Percentiles rank a stretch among this genome's conserved stretches.
phyloP scores from a whole-genome alignment of 805 yeast genomes.

The Barnettozyma salicaria region DNA sequence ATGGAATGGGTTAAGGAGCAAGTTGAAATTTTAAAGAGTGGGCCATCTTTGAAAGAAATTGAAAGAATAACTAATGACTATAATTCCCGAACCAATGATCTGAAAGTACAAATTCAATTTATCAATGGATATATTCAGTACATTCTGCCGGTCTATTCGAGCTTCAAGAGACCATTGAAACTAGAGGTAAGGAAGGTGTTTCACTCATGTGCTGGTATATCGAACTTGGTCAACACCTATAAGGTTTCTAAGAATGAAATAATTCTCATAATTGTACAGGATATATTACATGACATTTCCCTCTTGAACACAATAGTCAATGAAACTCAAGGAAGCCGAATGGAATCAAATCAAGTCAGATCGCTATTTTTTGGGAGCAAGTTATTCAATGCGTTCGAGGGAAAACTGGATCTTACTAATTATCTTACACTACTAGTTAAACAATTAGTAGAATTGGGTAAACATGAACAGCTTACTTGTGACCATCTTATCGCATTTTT shows the following conservation, averaged over 20 bases:
- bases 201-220: constrained; percentile 14
- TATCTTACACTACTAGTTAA: constrained; percentile 13
- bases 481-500: constrained; percentile 18
- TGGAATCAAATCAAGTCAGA: constrained; percentile 14
- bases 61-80: constrained; percentile 12
- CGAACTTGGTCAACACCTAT: constrained; percentile 18
- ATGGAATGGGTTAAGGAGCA: background rate
- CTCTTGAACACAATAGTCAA: constrained; percentile 12
- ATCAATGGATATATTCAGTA: constrained; percentile 17
- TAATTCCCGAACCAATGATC: constrained; percentile 5
- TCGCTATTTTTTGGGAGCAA: constrained; percentile 24
- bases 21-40: constrained; percentile 8
- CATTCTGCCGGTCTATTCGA: constrained; percentile 22
- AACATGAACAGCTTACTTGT: background rate
- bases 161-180: constrained; percentile 12
- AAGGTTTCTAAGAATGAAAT: constrained; percentile 21
- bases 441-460: constrained; percentile 17
- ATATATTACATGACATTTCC: constrained; percentile 16
- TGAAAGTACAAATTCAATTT: constrained; percentile 13
- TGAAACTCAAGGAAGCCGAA: constrained; percentile 7
- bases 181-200: constrained; percentile 17
- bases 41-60: constrained; percentile 14
- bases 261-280: constrained; percentile 17
- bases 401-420: constrained; percentile 13
- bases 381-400: constrained; percentile 21